Evolutionary conservation across 768 basidiomycete species (phyloP).

Genomic region (Tricholoma terreum): DNA sequence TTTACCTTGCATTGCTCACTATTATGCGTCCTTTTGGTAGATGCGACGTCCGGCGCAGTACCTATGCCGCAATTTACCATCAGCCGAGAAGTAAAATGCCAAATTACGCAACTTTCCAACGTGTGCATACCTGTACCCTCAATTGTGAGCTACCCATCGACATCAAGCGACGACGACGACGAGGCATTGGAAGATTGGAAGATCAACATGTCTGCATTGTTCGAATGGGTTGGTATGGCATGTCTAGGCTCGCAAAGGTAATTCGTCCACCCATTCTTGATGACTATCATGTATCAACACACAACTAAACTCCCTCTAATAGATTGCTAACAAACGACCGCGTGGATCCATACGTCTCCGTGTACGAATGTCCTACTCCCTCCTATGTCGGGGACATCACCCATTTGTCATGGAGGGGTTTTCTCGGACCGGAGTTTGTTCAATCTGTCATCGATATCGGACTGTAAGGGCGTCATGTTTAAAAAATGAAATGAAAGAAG

Average conservation of each 20-base stretch:
- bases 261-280: neutral
- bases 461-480: slow-evolving; percentile 26
- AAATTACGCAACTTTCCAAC: slow-evolving; percentile 25
- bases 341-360: slow-evolving; percentile 65
- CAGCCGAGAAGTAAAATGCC: slow-evolving; percentile 22
- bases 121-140: slow-evolving; percentile 40
- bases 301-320: neutral
- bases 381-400: slow-evolving; percentile 43
- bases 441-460: slow-evolving; percentile 46
- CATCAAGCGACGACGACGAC: slow-evolving; percentile 15
- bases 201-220: slow-evolving; percentile 41
- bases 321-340: slow-evolving; percentile 63
- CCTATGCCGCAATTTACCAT: slow-evolving; percentile 15
- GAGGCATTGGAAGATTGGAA: slow-evolving; percentile 52
- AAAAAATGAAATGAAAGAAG: neutral
- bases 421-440: slow-evolving; percentile 52
- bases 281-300: slow-evolving; percentile 1
- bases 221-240: slow-evolving; percentile 77
- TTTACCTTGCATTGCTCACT: neutral
- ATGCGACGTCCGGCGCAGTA: slow-evolving; percentile 20
- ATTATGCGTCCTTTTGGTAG: neutral
- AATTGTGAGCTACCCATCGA: slow-evolving; percentile 26
- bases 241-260: slow-evolving; percentile 65
- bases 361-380: slow-evolving; percentile 56
- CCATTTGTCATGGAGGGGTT: slow-evolving; percentile 59